Evolutionary conservation across 2,329 filamentous ascomycete species (phyloP).

Genomic region (Aplosporella prunicola): DNA sequence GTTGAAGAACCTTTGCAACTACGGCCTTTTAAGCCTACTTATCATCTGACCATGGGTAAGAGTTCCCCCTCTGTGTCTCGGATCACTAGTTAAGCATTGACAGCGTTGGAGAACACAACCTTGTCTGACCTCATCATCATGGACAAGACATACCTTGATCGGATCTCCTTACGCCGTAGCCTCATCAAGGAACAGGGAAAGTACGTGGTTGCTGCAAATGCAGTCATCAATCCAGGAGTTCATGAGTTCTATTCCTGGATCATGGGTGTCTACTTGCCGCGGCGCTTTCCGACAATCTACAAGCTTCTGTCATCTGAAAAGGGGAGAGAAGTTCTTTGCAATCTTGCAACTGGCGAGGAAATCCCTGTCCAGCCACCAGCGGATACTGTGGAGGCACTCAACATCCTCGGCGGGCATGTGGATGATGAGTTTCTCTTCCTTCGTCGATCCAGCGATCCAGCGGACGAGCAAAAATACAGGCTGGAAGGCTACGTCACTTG

Average conservation of each 20-base stretch:
- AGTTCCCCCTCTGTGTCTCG: neutral
- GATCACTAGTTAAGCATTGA: neutral
- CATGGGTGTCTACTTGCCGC: conserved; percentile 45
- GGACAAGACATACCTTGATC: conserved; percentile 49
- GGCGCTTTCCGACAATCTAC: conserved; percentile 43
- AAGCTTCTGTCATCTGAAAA: neutral
- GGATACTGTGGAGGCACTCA: conserved; percentile 33
- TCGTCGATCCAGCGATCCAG: conserved; percentile 29
- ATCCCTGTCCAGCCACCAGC: conserved; percentile 30
- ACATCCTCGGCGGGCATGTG: conserved; percentile 42
- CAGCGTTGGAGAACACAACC: conserved; percentile 44
- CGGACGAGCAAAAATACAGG: conserved; percentile 37
- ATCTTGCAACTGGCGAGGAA: conserved; percentile 35
- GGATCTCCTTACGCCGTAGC: conserved; percentile 40
- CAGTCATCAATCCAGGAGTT: neutral
- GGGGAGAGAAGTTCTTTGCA: conserved; percentile 20
- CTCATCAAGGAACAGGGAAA: conserved; percentile 37
- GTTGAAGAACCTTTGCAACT: conserved; percentile 43
- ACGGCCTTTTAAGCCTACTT: conserved; percentile 51
- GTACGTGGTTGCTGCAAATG: conserved; percentile 30
- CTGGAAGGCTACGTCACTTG: conserved; percentile 48
- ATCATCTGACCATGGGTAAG: conserved; percentile 54
- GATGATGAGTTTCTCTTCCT: conserved; percentile 54
- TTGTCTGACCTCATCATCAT: conserved; percentile 48
- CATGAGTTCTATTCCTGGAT: conserved; percentile 49